A percentile compares a stretch with the other conserved stretches of the same genome.
phyloP scores from a whole-genome alignment of 163 green algal genomes.

The Volvox carteri region DNA sequence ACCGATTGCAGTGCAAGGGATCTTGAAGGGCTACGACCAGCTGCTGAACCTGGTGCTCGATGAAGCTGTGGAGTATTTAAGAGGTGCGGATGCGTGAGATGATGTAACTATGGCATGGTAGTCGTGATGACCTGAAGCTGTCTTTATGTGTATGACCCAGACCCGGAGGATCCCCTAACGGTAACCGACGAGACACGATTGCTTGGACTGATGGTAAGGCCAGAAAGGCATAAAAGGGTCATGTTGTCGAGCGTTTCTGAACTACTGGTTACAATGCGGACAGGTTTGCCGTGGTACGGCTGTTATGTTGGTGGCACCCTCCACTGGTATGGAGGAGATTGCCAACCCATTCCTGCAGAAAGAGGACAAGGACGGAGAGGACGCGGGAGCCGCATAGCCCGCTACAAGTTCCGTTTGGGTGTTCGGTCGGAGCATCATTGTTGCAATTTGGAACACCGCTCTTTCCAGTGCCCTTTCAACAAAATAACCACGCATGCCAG shows the following conservation, averaged over 20 bases:
- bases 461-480: not conserved
- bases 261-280: not conserved
- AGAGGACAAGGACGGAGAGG: constrained; percentile 53
- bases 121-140: no score
- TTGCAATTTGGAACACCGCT: not conserved
- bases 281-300: constrained; percentile 94
- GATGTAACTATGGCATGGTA: no score
- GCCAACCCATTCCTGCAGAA: constrained; percentile 91
- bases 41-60: constrained; percentile 98
- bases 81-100: constrained; percentile 78
- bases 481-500: no score
- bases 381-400: not conserved
- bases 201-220: constrained; percentile 90
- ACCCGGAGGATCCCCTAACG: constrained; percentile 91
- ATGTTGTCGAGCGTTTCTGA: no score
- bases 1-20: constrained; percentile 81
- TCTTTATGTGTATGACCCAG: constrained; percentile 70
- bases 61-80: constrained; percentile 92
- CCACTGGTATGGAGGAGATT: constrained; percentile 92
- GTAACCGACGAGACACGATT: constrained; percentile 89
- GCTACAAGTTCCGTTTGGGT: not conserved
- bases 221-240: not conserved
- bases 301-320: constrained; percentile 94
- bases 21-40: constrained; percentile 98
- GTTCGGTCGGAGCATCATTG: not conserved